Evolutionary conservation across 192 early-diverging fungal genomes (phyloP).

Genomic region (Funneliformis mosseae): DNA sequence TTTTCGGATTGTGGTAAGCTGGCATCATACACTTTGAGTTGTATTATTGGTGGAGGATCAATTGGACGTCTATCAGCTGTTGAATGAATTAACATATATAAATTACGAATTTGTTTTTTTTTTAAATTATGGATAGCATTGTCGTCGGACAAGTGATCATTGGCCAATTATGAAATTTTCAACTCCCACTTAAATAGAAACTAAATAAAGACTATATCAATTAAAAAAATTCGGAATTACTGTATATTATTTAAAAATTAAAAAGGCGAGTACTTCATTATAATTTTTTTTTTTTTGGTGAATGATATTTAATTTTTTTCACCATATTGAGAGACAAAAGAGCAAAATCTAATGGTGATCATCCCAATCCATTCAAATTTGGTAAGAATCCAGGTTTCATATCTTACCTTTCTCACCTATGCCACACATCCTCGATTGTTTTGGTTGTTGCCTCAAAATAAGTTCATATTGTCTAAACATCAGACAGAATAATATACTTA

Average conservation of each 20-base stretch:
- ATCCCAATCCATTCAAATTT: neutral
- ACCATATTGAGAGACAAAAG: neutral
- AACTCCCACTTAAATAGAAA: no score
- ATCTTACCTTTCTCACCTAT: conserved; percentile 88
- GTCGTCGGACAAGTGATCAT: neutral
- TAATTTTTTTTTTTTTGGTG: no score
- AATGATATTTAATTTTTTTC: no score
- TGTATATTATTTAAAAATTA: no score
- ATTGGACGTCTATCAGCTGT: conserved; percentile 77
- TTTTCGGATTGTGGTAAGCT: conserved; percentile 22
- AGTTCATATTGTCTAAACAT: conserved; percentile 55
- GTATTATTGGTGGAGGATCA: conserved; percentile 79
- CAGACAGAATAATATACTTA: neutral
- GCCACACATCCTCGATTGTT: conserved; percentile 90
- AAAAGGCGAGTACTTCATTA: no score
- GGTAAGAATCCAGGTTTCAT: neutral
- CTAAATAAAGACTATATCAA: no score
- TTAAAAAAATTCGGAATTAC: no score
- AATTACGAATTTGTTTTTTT: neutral
- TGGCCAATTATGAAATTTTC: neutral
- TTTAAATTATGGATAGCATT: no score
- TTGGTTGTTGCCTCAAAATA: conserved; percentile 82
- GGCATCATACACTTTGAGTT: conserved; percentile 43
- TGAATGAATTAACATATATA: neutral
- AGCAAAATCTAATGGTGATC: neutral